Evolutionary conservation across 495 filamentous ascomycete species (phyloP), one percentile per base, ranked within the genome.

Genomic region (Neurospora pannonica): DNA sequence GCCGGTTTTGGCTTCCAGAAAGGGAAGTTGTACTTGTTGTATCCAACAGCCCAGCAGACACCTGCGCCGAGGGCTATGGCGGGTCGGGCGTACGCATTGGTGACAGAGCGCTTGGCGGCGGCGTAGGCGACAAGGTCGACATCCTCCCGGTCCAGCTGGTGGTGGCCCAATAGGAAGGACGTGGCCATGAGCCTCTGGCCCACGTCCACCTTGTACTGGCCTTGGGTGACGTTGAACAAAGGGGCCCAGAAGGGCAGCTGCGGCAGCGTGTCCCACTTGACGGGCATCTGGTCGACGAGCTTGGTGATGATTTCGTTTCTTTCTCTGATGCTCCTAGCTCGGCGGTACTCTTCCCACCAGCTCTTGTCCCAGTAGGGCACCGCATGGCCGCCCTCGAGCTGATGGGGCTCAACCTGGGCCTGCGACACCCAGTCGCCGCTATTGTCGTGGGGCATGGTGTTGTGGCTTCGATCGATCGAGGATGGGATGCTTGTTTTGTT

Each of bases 1-100:
- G 38, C 62, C 38, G 72, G 71, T 38, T 76, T 73, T 8, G 78
- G 79, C 19, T 74, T 78, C 67, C 62, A 75, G 39, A 78, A 74
- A 31, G 79, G 79, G 54, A 81, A 81, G 36, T 77, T 78, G 37
- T 75, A 76, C 17, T 17, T 73, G 17, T 74, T 39, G 10, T 73
- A 74, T 31, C 79, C 78, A 9, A 73, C 73, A 38, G 69, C n/a
- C 70, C 60, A 62, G 28, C 74, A 74, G 39, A 34, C 72, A 36
- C 42, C 17, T 21, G 74, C 38, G 21, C 69, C 28, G 39, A 70
- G 28, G 28, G 75, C 37, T 13, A 46, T 28, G 10, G 72, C 24
- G 24, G 79, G 79, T 3, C 48, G 28, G n/a, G 38, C 43, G 40
- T 73, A 79, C 39, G 75, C 40, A 7, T 40, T 34, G 2, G 28